These are phyloP conservation scores for Ophiostoma australiae DNA, from an alignment of 2,329 filamentous ascomycete species.

Conservation along the genomic window DNA sequence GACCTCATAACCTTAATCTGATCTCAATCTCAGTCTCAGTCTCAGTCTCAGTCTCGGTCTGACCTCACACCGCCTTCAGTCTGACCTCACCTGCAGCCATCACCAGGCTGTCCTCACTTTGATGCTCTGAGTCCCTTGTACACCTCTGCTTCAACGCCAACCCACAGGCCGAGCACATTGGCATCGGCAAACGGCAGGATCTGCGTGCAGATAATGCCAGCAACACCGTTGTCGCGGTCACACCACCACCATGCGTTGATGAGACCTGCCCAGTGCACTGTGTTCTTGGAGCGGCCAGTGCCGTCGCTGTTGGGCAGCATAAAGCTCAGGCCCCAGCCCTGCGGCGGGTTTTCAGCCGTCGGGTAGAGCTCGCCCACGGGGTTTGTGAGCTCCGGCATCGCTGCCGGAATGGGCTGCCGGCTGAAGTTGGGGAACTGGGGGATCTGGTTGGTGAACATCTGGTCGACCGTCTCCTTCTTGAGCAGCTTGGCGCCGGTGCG, in stretches of 20 bases:
- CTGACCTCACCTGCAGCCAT: background rate
- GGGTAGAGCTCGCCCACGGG: constrained; percentile 46
- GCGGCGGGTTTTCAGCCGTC: constrained; percentile 41
- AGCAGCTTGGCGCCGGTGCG: constrained; percentile 50
- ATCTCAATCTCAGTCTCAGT: no score
- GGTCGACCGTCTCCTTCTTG: constrained; percentile 49
- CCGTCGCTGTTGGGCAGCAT: constrained; percentile 44
- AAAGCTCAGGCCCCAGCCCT: constrained; percentile 58
- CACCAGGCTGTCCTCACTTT: background rate
- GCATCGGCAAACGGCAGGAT: constrained; percentile 43
- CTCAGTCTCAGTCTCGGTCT: no score
- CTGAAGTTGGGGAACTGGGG: constrained; percentile 47
- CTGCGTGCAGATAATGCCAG: constrained; percentile 44
- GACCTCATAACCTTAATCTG: background rate
- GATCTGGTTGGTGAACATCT: constrained; percentile 60
- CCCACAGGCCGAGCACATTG: constrained; percentile 38
- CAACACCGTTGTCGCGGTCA: constrained; percentile 53
- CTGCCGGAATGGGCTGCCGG: constrained; percentile 39
- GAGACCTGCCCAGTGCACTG: constrained; percentile 52
- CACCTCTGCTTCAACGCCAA: constrained; percentile 34
- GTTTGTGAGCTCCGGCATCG: constrained; percentile 45
- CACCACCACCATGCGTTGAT: constrained; percentile 56
- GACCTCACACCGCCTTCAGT: no score
- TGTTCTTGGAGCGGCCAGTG: constrained; percentile 46
- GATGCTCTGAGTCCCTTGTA: constrained; percentile 28